Evolutionary conservation across 352 stramenopile genomes (phyloP), one percentile per base, ranked within the genome.

Genomic region (Pythium scleroteichum): DNA sequence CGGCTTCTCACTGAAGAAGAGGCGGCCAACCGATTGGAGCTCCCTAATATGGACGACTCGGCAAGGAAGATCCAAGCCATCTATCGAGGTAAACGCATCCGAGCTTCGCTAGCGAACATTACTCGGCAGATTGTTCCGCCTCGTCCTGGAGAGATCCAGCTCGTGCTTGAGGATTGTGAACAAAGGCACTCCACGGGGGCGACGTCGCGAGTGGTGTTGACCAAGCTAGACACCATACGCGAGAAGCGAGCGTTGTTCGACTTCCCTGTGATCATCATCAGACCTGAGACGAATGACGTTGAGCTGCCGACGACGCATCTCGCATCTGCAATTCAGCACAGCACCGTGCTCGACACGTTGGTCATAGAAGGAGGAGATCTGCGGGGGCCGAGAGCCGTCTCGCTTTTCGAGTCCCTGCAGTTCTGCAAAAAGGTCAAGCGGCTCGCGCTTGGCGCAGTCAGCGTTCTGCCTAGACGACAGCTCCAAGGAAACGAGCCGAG

Each of bases 231-330:
- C 17, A 59, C 12, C 0, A 41, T 66, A 4, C 41, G 55, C 16
- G 71, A 84, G 44, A 77, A 76, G 33, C 67, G 69, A n/a, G 67
- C 75, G 27, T 56, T 89, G 20, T 87, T 87, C 32, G 75, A 87
- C 33, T 69, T 72, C 23, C 52, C 71, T 4, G 72, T 78, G 9
- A 53, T 89, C 8, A 58, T 87, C 1, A 40, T 88, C 7, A 32
- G 54, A 3, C 29, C n/a, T 44, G 7, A 44, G 7, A 44, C 38
- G 38, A n/a, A 45, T 7, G 2, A 17, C 4, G 9, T 19, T 1
- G 14, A 10, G n/a, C 47, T 71, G 5, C 58, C 64, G 12, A 22
- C 80, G 0, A 64, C 77, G 8, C 69, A 81, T 41, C 14, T 87
- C n/a, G 42, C 75, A 0, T 71, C 73, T 19, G 79, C 77, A 1